These are phyloP conservation scores for Leptomonas seymouri DNA, from an alignment of 208 protist species.

Conservation along the genomic window DNA sequence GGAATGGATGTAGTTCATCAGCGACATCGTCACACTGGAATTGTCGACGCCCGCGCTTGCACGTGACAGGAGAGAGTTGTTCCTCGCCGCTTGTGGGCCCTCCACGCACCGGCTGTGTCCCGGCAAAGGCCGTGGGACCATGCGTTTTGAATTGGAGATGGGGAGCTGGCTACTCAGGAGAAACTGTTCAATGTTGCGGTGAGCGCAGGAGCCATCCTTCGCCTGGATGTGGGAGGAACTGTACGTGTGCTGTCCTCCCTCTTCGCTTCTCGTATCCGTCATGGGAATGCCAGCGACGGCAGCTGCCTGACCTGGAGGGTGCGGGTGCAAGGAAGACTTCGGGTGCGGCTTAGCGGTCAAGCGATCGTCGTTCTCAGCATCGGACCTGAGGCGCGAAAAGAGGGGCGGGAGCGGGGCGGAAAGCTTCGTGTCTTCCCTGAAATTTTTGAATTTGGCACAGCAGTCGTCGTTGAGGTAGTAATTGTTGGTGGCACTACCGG, in stretches of 20 bases:
- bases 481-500: slow-evolving; percentile 17
- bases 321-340: neutral
- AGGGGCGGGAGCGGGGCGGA: slow-evolving; percentile 22
- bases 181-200: slow-evolving; percentile 28
- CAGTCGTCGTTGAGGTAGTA: slow-evolving; percentile 38
- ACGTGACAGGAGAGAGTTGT: neutral
- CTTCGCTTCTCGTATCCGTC: slow-evolving; percentile 4
- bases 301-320: neutral
- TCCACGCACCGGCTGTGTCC: slow-evolving; percentile 1
- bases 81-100: neutral
- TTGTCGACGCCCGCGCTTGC: slow-evolving; percentile 3
- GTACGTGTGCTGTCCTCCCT: slow-evolving; percentile 7
- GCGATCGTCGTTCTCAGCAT: slow-evolving; percentile 12
- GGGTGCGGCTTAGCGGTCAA: slow-evolving; percentile 25
- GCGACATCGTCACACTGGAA: slow-evolving; percentile 3
- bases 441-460: slow-evolving; percentile 39
- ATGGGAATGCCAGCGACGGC: slow-evolving; percentile 18
- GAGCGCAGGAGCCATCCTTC: slow-evolving; percentile 9
- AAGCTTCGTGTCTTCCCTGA: slow-evolving; percentile 20
- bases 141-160: slow-evolving; percentile 4
- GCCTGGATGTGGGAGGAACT: slow-evolving; percentile 12
- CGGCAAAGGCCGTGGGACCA: neutral
- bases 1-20: slow-evolving; percentile 23
- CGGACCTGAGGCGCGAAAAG: slow-evolving; percentile 16
- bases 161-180: slow-evolving; percentile 22